Evolutionary conservation across 179 eudicot genomes (phyloP).

Genomic region (Silene coronaria): DNA sequence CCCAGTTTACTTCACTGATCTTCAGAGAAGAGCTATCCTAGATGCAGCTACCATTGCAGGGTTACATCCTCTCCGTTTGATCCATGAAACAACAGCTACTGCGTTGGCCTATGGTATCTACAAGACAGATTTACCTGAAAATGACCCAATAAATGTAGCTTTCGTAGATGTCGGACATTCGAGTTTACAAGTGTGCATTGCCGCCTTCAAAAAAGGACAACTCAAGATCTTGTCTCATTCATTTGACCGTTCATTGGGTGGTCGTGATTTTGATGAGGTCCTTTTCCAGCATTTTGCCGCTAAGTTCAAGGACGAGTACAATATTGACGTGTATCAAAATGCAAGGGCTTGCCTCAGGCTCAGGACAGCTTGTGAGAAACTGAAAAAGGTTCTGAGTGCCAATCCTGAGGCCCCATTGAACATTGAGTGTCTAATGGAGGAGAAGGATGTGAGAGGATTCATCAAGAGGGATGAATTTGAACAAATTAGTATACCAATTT

Average conservation of each 20-base stretch:
- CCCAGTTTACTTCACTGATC: slow-evolving; percentile 86
- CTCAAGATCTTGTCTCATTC: slow-evolving; percentile 76
- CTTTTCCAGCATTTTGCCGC: slow-evolving; percentile 80
- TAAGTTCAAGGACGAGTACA: slow-evolving; percentile 72
- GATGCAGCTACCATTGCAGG: slow-evolving; percentile 93
- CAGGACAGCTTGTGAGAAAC: slow-evolving; percentile 72
- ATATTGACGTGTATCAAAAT: slow-evolving; percentile 77
- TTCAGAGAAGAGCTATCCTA: slow-evolving; percentile 77
- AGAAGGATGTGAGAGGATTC: slow-evolving; percentile 75
- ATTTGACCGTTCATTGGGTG: slow-evolving; percentile 73
- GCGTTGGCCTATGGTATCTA: slow-evolving; percentile 93
- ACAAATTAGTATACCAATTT: slow-evolving; percentile 60
- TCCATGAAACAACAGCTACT: slow-evolving; percentile 92
- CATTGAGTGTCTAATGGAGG: slow-evolving; percentile 92
- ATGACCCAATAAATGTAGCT: slow-evolving; percentile 68
- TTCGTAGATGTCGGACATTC: slow-evolving; percentile 88
- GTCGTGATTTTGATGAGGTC: slow-evolving; percentile 85
- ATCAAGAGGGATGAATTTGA: slow-evolving; percentile 92
- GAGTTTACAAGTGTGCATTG: slow-evolving; percentile 86
- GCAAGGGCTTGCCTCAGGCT: slow-evolving; percentile 86
- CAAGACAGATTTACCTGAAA: slow-evolving; percentile 89
- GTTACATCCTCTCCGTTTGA: slow-evolving; percentile 62
- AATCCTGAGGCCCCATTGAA: slow-evolving; percentile 91
- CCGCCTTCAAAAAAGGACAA: slow-evolving; percentile 83
- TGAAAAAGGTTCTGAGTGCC: slow-evolving; percentile 90